phyloP scores from a whole-genome alignment of 2,329 filamentous ascomycete species.

The Neonectria magnoliae region DNA sequence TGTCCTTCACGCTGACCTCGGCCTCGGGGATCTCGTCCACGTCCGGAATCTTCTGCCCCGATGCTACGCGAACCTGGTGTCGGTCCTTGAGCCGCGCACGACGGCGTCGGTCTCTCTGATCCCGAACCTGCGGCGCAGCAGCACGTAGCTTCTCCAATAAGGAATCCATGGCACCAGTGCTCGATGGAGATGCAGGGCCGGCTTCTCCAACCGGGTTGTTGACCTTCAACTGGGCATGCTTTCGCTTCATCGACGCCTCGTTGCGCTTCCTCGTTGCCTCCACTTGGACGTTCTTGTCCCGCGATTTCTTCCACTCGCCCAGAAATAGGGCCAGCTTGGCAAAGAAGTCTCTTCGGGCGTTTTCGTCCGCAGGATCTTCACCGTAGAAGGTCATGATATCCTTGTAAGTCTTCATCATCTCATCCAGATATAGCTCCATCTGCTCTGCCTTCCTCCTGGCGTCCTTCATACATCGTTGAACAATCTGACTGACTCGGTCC shows the following conservation, averaged over 20 bases:
- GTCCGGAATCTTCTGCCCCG: slow-evolving; percentile 86
- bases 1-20: slow-evolving; percentile 52
- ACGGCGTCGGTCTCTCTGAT: slow-evolving; percentile 88
- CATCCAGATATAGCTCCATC: slow-evolving; percentile 90
- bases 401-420: slow-evolving; percentile 90
- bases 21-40: slow-evolving; percentile 68
- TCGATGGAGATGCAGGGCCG: slow-evolving; percentile 72
- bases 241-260: slow-evolving; percentile 92
- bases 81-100: slow-evolving; percentile 89
- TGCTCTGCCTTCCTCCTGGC: slow-evolving; percentile 95
- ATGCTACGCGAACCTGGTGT: slow-evolving; percentile 89
- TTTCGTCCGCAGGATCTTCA: slow-evolving; percentile 91
- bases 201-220: slow-evolving; percentile 61
- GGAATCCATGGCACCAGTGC: slow-evolving; percentile 94
- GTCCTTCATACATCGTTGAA: slow-evolving; percentile 96
- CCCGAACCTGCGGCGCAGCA: slow-evolving; percentile 87
- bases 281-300: slow-evolving; percentile 86
- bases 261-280: slow-evolving; percentile 88
- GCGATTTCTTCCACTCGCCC: slow-evolving; percentile 93
- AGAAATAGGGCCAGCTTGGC: slow-evolving; percentile 91
- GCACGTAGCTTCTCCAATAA: slow-evolving; percentile 94
- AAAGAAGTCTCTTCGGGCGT: slow-evolving; percentile 95
- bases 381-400: slow-evolving; percentile 98
- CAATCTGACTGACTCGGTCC: slow-evolving; percentile 90
- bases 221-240: slow-evolving; percentile 76